Evolutionary conservation across 805 yeast species (phyloP), one percentile per base, ranked within the genome.

Genomic region (Starmerella bombi): DNA sequence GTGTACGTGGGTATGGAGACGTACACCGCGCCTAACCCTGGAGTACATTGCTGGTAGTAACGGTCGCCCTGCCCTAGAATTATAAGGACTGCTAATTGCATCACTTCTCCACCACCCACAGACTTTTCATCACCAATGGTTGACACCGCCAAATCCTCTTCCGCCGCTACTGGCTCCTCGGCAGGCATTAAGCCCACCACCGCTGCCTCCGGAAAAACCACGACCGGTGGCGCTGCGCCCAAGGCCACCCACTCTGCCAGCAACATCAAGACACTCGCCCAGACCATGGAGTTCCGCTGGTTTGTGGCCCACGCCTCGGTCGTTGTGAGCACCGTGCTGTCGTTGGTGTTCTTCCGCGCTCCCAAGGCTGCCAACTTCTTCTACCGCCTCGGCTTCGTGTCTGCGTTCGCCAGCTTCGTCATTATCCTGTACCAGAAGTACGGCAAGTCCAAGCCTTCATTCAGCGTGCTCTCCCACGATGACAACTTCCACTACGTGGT

Each of bases 401-500:
- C 85, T 8, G 78, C 79, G 7, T 56, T 80, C 30, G 72, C 69
- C 48, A 75, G 93, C 18, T 84, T 83, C 58, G 82, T 82, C 20
- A 72, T 86, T 45, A 80, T 84, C 43, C 60, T 80, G 23, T 75
- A 66, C 58, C 86, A 85, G 59, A 67, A 71, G 36, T 66, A 65
- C 52, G 50, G 53, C 42, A 43, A 41, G 33, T 39, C 49, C 37
- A 41, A 41, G 45, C 49, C 47, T 18, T 28, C 45, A 32, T 49
- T 44, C 41, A 49, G 51, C 39, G 42, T 55, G 31, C 52, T 57
- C 20, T 44, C 37, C 31, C 56, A 37, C 48, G 78, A 82, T 59
- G 91, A 80, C 55, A 81, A 80, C 57, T 64, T 72, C 42, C 88
- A 83, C 50, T 86, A 85, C 61, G 66, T 81, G 38, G 58, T 66